Conservation (phyloP, 2,329 filamentous ascomycete species). For the Neopestalotiopsis clavispora region DNA sequence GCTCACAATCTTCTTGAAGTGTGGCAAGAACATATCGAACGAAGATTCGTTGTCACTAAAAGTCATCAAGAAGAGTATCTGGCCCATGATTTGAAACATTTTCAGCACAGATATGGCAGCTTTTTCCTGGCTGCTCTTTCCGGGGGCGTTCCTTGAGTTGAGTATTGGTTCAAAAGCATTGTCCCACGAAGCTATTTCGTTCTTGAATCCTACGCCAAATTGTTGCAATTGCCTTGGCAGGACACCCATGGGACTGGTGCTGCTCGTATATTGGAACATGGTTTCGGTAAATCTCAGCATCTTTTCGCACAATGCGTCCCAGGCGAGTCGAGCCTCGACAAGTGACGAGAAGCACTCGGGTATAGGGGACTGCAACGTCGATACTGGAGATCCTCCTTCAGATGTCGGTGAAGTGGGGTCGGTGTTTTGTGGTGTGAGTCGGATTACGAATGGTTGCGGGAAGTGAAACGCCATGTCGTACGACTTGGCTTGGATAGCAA, state of each 20-base stretch:
- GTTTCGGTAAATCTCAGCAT: constrained; percentile 64
- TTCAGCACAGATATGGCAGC: constrained; percentile 65
- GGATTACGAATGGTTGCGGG: constrained; percentile 64
- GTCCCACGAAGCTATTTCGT: constrained; percentile 59
- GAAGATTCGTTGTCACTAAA: constrained; percentile 63
- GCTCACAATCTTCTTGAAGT: constrained; percentile 61
- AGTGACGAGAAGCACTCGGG: constrained; percentile 53
- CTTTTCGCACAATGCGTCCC: constrained; percentile 60
- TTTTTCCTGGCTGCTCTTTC: constrained; percentile 59
- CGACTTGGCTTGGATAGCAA: constrained; percentile 69
- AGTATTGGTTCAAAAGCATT: constrained; percentile 62
- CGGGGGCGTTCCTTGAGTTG: constrained; percentile 50
- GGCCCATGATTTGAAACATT: constrained; percentile 65
- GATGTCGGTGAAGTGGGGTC: constrained; percentile 48
- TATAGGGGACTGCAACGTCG: constrained; percentile 42
- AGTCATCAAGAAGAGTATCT: constrained; percentile 63
- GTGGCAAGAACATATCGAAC: constrained; percentile 58
- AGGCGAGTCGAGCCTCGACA: constrained; percentile 59
- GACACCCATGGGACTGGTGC: constrained; percentile 57
- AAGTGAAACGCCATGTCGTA: constrained; percentile 74
- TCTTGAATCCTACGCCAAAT: constrained; percentile 52
- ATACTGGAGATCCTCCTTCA: constrained; percentile 47
- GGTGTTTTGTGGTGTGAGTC: constrained; percentile 45
- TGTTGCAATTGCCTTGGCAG: constrained; percentile 53
- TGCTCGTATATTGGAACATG: constrained; percentile 51